Evolutionary conservation across 176 grass and related monocot species (phyloP).

Genomic region (Secale cereale): DNA sequence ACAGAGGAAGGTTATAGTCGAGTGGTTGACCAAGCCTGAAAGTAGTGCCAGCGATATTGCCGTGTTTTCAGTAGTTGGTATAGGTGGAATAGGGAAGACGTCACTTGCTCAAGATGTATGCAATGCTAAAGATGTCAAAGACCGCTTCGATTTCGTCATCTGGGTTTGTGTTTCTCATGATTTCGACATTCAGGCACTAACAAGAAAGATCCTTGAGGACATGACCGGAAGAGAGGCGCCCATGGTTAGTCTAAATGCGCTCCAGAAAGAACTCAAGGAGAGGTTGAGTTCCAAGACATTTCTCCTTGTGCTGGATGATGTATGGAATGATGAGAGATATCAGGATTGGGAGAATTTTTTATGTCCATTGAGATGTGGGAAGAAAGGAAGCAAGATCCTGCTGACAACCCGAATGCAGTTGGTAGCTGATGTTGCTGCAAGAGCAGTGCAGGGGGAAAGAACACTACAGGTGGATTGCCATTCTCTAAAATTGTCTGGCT

Average conservation of each 20-base stretch:
- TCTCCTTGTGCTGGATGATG: slow-evolving; percentile 54
- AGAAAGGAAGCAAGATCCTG: slow-evolving; percentile 54
- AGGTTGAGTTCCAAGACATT: slow-evolving; percentile 29
- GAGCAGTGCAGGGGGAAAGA: slow-evolving; percentile 22
- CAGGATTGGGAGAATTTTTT: slow-evolving; percentile 31
- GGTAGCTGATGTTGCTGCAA: slow-evolving; percentile 41
- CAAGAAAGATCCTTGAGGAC: slow-evolving; percentile 43
- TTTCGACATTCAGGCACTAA: slow-evolving; percentile 40
- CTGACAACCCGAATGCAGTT: slow-evolving; percentile 37
- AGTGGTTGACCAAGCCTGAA: slow-evolving; percentile 14
- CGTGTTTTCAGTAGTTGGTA: slow-evolving; percentile 41
- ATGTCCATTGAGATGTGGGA: slow-evolving; percentile 26
- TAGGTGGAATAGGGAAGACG: slow-evolving; percentile 53
- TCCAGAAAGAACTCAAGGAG: slow-evolving; percentile 23
- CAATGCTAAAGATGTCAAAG: slow-evolving; percentile 23
- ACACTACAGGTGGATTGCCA: background rate
- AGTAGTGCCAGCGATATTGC: background rate
- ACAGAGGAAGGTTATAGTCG: slow-evolving; percentile 1
- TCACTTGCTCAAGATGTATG: slow-evolving; percentile 46
- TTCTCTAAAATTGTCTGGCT: background rate
- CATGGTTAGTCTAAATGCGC: slow-evolving; percentile 17
- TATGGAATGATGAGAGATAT: slow-evolving; percentile 35
- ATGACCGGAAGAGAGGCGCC: background rate
- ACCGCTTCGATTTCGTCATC: slow-evolving; percentile 22
- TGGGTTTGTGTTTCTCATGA: slow-evolving; percentile 41